Evolutionary conservation across 768 basidiomycete species (phyloP).

Genomic region (Phanerochaete carnosa): DNA sequence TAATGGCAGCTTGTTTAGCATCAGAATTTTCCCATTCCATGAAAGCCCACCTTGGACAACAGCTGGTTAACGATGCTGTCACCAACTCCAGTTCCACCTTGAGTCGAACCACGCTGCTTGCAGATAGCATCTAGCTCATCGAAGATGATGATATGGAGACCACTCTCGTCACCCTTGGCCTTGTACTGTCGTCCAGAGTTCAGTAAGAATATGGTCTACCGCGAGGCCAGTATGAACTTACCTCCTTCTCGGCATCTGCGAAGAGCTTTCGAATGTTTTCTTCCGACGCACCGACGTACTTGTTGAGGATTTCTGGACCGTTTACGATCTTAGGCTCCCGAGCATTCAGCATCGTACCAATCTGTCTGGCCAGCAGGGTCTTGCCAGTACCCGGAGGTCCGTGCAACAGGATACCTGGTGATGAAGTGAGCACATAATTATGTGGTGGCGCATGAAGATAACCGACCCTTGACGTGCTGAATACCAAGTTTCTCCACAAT

Average conservation of each 20-base stretch:
- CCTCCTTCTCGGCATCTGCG: conserved; percentile 98
- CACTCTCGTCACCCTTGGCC: conserved; percentile 95
- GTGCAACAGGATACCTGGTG: conserved; percentile 82
- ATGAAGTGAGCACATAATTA: neutral
- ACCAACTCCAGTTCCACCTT: conserved; percentile 93
- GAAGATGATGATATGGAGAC: conserved; percentile 98
- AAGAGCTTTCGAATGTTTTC: conserved; percentile 98
- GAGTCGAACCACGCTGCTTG: conserved; percentile 95
- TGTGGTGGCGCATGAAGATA: neutral
- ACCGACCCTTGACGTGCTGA: conserved; percentile 91
- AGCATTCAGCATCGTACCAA: conserved; percentile 98
- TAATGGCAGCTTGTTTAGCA: conserved; percentile 26
- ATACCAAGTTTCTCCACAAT: conserved; percentile 98
- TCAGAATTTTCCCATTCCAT: neutral
- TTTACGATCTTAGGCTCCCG: conserved; percentile 98
- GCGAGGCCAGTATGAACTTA: conserved; percentile 23
- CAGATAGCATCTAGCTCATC: conserved; percentile 98
- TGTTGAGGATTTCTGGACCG: conserved; percentile 95
- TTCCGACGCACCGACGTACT: conserved; percentile 95
- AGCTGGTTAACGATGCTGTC: conserved; percentile 99
- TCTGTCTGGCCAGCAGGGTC: conserved; percentile 96
- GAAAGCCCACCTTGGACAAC: conserved; percentile 75
- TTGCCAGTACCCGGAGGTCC: conserved; percentile 99
- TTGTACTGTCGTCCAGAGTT: conserved; percentile 67
- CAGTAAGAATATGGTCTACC: neutral